These are phyloP conservation scores for Domatiomyces globalis DNA, from an alignment of 2,329 filamentous ascomycete genomes.

Conservation along the genomic window DNA sequence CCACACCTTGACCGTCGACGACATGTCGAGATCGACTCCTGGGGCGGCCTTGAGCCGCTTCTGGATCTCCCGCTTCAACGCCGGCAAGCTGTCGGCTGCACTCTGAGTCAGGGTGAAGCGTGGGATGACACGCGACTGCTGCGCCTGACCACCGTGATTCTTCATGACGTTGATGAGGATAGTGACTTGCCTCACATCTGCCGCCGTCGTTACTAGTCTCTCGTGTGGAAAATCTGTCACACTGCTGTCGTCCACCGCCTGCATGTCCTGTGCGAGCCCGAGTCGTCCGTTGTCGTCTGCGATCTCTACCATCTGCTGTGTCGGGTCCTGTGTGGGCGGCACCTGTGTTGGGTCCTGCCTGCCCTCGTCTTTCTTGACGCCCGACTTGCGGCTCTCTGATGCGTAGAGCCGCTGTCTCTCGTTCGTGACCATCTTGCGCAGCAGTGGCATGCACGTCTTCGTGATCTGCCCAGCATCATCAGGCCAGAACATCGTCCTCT, in stretches of 20 bases:
- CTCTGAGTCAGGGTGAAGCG: slow-evolving; percentile 13
- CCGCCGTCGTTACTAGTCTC: background rate
- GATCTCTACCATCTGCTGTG: background rate
- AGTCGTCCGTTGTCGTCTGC: background rate
- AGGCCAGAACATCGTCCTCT: slow-evolving; percentile 38
- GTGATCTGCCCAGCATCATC: slow-evolving; percentile 42
- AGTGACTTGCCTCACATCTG: background rate
- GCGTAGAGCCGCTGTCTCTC: slow-evolving; percentile 45
- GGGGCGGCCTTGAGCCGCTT: slow-evolving; percentile 7
- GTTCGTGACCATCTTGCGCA: slow-evolving; percentile 46
- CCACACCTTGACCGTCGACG: slow-evolving; percentile 25
- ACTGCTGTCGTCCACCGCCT: background rate
- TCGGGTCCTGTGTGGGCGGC: slow-evolving; percentile 1
- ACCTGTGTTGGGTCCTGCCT: slow-evolving; percentile 1
- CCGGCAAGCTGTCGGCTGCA: slow-evolving; percentile 8
- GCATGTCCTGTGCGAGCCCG: background rate
- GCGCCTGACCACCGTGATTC: slow-evolving; percentile 8
- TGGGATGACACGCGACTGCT: slow-evolving; percentile 11
- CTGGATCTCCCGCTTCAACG: slow-evolving; percentile 10
- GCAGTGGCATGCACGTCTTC: slow-evolving; percentile 41
- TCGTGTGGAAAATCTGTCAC: background rate
- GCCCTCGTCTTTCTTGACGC: slow-evolving; percentile 14
- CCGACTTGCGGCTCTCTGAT: slow-evolving; percentile 40
- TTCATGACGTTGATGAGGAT: slow-evolving; percentile 13
- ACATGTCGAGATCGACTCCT: slow-evolving; percentile 3